Base-by-base conservation (phyloP, 768 basidiomycete genomes). In the Lactarius hatsudake region DNA sequence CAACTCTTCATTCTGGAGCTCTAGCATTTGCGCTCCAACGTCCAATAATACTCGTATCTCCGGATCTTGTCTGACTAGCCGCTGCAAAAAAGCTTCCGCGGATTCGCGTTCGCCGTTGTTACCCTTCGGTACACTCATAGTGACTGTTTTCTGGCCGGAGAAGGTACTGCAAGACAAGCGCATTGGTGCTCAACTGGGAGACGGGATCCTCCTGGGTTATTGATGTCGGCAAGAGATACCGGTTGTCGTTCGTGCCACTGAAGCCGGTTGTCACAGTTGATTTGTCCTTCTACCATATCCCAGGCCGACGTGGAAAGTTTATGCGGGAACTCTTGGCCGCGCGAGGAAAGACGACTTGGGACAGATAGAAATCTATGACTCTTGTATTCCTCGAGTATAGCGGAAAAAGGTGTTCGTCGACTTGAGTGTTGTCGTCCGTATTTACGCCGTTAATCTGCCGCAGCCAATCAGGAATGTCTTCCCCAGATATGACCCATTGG, bases 11-110 rank as follows among this genome's bases (percentile, higher is more conserved):
- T 84, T 86, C 28, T 76, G 72, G 63, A 83, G 73, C 43, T 86
- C 83, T 10, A 86, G 74, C 74, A 86, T 81, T 65, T 86, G 84
- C 0, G 84, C 84, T 3, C 84, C 85, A 13, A 86, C 84, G 55
- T 86, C 84, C n/a, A 86, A 73, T 23, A 86, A 71, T 6, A 85
- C 83, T 26, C 77, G 78, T 28, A 85, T 75, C 18, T 74, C 71
- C 3, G 79, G 79, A 1, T 58, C 61, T 64, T 82, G 78, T 0
- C 61, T 23, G 15, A 76, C 74, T 2, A 86, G 10, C 15, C 74
- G 68, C 1, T 71, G 10, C 13, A 85, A 63, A 54, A 81, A 76
- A 17, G 75, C 71, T 15, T 18, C 6, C 3, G 55, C 55, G 5
- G n/a, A 45, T 23, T 63, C 62, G 4, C 54, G 54, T 1, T 70